phyloP scores from a whole-genome alignment of 495 filamentous ascomycete genomes.

The Aspergillus nanangensis region DNA sequence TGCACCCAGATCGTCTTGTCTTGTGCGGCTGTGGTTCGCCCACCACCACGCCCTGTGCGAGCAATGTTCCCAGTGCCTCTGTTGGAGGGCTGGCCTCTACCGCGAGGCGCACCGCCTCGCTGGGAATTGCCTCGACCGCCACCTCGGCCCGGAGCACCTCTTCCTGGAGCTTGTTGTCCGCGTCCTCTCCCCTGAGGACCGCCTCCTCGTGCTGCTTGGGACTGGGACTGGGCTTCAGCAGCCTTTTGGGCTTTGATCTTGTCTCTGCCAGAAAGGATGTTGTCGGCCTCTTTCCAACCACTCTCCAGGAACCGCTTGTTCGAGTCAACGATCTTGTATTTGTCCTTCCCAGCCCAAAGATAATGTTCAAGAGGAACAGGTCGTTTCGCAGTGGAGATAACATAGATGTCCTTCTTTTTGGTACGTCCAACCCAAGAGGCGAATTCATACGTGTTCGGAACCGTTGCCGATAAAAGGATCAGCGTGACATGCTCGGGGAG shows the following conservation, averaged over 20 bases:
- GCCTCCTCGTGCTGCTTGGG: conserved; percentile 51
- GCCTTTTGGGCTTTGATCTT: conserved; percentile 60
- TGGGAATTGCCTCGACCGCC: conserved; percentile 30
- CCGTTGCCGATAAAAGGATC: conserved; percentile 91
- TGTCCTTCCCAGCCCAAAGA: conserved; percentile 87
- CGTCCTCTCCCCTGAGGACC: conserved; percentile 42
- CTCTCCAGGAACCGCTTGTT: conserved; percentile 86
- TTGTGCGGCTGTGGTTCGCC: conserved; percentile 80
- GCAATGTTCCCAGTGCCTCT: conserved; percentile 82
- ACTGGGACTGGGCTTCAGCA: conserved; percentile 40
- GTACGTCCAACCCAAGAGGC: conserved; percentile 97
- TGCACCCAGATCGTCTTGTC: conserved; percentile 98
- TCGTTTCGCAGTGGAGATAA: conserved; percentile 94
- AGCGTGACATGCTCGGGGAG: conserved; percentile 93
- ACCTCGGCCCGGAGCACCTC: conserved; percentile 30
- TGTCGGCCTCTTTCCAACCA: conserved; percentile 93
- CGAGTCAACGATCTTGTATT: conserved; percentile 89
- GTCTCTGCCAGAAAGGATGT: conserved; percentile 75
- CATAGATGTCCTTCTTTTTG: conserved; percentile 98
- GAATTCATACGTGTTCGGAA: conserved; percentile 96
- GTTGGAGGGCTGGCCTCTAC: conserved; percentile 51
- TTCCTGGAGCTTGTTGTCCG: conserved; percentile 35
- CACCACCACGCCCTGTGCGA: conserved; percentile 76
- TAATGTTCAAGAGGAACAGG: conserved; percentile 95
- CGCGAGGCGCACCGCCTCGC: conserved; percentile 48